Evolutionary conservation across 441 rosid species (phyloP), one percentile per base, ranked within the genome.

Genomic region (Bocquillonia castaneifolia): DNA sequence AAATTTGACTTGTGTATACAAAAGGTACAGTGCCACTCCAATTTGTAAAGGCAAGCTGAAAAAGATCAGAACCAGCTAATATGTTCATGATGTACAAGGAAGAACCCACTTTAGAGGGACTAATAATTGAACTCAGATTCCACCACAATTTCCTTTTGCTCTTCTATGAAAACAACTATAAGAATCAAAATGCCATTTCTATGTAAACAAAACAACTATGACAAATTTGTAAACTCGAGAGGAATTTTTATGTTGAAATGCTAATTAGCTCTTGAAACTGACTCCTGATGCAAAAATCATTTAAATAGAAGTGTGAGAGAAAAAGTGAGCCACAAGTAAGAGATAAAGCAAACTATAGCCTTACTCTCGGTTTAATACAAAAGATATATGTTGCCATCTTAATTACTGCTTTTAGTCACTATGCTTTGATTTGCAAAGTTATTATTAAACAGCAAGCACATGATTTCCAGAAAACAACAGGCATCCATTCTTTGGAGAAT

Each of bases 31-130:
- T n/a, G 97, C 95, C 70, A 91, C 71, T 61, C 95, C 97, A 73
- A 93, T 91, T 84, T 93, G 99, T 77, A 93, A 74, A 74, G 97
- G 99, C 83, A 93, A 76, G 88, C 96, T 93, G 97, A 82, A 81
- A n/a, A 83, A 7, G 53, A 70, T 51, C 23, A 29, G 44, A 76
- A 59, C 20, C 50, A 52, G 23, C 55, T 32, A 18, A 9, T 48
- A n/a, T 23, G 52, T 26, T 53, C 18, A 65, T 34, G 25, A 2
- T 45, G 29, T 31, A 28, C n/a, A 66, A 20, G 53, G 39, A 39
- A 28, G 55, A 44, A 44, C 26, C 56, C 26, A 37, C 60, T 20
- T 34, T 39, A 54, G 7, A 68, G 14, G 44, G 18, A 60, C 57
- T 37, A 15, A 64, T 4, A 53, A 3, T 14, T 52, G 23, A 37